phyloP scores from a whole-genome alignment of 805 yeast species.

The Yarrowia sp. region DNA sequence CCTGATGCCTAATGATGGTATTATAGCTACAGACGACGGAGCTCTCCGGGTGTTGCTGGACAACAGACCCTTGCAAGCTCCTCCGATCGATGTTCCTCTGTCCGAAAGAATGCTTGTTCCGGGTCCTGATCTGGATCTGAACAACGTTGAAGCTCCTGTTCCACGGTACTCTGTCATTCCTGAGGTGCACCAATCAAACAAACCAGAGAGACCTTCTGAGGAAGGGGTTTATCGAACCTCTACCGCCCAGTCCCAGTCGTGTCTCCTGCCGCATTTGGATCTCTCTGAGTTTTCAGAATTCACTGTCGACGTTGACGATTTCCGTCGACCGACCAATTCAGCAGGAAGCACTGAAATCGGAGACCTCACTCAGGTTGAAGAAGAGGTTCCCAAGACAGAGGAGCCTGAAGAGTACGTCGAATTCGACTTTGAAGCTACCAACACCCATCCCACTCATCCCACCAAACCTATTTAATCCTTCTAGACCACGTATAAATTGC shows the following conservation, averaged over 20 bases:
- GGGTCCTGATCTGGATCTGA: slow-evolving; percentile 13
- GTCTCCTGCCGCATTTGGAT: slow-evolving; percentile 7
- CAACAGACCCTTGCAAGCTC: slow-evolving; percentile 31
- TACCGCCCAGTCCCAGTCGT: background rate
- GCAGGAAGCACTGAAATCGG: no score
- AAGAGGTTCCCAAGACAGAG: no score
- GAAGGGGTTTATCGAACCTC: background rate
- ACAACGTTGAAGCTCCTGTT: slow-evolving; percentile 18
- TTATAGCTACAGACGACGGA: slow-evolving; percentile 28
- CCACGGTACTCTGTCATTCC: slow-evolving; percentile 8
- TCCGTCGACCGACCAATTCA: background rate
- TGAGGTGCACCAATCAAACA: no score
- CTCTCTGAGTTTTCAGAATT: slow-evolving; percentile 2
- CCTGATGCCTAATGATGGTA: slow-evolving; percentile 22
- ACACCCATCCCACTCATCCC: no score
- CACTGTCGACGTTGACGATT: background rate
- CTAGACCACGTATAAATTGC: background rate
- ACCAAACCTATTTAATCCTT: background rate
- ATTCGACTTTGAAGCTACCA: background rate
- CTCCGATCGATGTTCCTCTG: slow-evolving; percentile 29
- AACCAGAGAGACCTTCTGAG: no score
- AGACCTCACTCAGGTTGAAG: no score
- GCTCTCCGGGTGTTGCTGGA: slow-evolving; percentile 31
- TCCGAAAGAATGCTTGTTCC: slow-evolving; percentile 23
- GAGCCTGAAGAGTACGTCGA: background rate